Percentiles rank a stretch among this genome's conserved stretches.
These are phyloP conservation scores for Botryotinia convoluta DNA, from an alignment of 2,329 filamentous ascomycete species.

Conservation along the genomic window DNA sequence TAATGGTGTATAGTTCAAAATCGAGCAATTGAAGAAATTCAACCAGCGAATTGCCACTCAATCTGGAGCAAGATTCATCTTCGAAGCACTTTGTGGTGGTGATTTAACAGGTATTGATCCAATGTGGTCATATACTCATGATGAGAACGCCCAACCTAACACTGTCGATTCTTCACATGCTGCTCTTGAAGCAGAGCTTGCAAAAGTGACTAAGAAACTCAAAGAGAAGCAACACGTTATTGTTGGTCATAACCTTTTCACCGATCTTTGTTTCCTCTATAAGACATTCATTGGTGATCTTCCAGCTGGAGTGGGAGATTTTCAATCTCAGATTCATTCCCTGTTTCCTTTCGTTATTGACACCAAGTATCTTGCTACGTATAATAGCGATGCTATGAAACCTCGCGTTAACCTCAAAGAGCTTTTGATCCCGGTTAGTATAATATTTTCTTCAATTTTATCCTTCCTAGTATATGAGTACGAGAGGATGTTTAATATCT, in stretches of 20 bases:
- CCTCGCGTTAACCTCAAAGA: slow-evolving; percentile 48
- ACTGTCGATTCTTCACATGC: not conserved
- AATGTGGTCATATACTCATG: slow-evolving; percentile 39
- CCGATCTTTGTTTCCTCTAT: slow-evolving; percentile 63
- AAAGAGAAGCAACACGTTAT: slow-evolving; percentile 43
- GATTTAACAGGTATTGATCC: slow-evolving; percentile 34
- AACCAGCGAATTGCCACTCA: slow-evolving; percentile 15
- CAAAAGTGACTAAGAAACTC: slow-evolving; percentile 31
- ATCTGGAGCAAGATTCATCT: slow-evolving; percentile 35
- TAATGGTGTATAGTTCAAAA: slow-evolving; percentile 11
- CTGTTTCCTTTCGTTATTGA: slow-evolving; percentile 53
- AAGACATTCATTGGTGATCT: slow-evolving; percentile 58
- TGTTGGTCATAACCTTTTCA: slow-evolving; percentile 64
- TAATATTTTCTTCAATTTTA: not conserved
- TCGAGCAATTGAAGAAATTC: slow-evolving; percentile 7
- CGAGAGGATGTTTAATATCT: not conserved
- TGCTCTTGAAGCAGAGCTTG: slow-evolving; percentile 32
- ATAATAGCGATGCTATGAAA: slow-evolving; percentile 39
- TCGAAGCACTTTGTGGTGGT: slow-evolving; percentile 37
- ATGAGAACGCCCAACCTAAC: not conserved
- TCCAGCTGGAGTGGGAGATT: slow-evolving; percentile 53
- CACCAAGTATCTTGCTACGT: slow-evolving; percentile 57
- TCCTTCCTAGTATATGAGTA: not conserved
- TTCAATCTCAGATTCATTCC: slow-evolving; percentile 48
- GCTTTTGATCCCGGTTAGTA: slow-evolving; percentile 41